A percentile compares a stretch with the other conserved stretches of the same genome.
Conservation (phyloP, 164 flowering plant genomes). For the Umbellularia californica region DNA sequence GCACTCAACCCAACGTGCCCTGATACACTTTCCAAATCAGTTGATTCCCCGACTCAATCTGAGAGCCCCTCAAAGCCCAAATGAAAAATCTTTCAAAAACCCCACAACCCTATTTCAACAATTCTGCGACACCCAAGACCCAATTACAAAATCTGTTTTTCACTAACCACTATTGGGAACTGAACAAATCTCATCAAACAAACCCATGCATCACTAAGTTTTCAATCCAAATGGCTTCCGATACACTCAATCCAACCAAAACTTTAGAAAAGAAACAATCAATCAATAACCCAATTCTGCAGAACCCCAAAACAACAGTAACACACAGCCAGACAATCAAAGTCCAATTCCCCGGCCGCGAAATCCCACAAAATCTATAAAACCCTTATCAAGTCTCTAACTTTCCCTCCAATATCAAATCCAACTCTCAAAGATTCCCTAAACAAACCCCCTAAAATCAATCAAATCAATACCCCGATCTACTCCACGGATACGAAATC, state of each 20-base stretch:
- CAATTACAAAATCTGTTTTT: background rate
- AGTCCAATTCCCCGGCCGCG: background rate
- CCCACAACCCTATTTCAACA: background rate
- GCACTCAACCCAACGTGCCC: no score
- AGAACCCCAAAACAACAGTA: background rate
- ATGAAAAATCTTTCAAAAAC: background rate
- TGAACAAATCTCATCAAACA: background rate
- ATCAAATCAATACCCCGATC: background rate
- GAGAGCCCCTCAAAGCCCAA: background rate
- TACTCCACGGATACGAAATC: background rate
- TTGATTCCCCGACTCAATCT: background rate
- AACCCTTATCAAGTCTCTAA: background rate
- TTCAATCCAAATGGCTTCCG: background rate
- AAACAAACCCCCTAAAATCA: constrained; percentile 1
- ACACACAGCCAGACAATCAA: background rate
- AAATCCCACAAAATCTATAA: background rate
- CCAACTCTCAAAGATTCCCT: background rate
- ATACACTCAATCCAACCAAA: background rate
- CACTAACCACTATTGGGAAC: background rate
- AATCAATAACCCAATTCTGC: background rate
- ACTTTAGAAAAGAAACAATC: background rate
- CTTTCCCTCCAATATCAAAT: background rate
- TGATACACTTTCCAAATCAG: no score
- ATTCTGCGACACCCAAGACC: background rate
- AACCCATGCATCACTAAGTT: background rate